phyloP scores from a whole-genome alignment of 805 yeast species.

The Metschnikowia peoriensis region DNA sequence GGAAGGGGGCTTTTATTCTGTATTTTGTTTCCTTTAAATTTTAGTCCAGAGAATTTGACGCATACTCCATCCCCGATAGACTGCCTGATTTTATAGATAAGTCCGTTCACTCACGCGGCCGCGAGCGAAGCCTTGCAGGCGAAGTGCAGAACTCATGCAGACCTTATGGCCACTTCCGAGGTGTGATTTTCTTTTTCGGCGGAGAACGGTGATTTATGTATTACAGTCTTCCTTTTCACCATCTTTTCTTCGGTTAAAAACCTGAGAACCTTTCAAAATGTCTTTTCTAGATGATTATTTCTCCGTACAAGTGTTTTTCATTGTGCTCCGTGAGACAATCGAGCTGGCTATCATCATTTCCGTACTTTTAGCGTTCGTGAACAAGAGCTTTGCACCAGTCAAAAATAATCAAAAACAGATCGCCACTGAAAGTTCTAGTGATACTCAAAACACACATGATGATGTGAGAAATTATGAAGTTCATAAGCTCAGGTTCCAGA shows the following conservation, averaged over 20 bases:
- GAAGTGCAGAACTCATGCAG: not conserved
- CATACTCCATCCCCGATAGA: too few relatives aligned
- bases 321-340: slow-evolving; percentile 20
- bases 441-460: not conserved
- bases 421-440: not conserved
- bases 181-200: not conserved
- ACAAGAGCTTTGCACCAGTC: slow-evolving; percentile 9
- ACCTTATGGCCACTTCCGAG: not conserved
- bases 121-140: not conserved
- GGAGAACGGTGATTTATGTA: not conserved
- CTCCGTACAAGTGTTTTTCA: slow-evolving; percentile 21
- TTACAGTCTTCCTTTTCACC: not conserved
- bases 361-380: slow-evolving; percentile 21
- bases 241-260: not conserved
- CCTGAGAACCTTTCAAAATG: slow-evolving; percentile 6
- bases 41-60: too few relatives aligned
- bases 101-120: not conserved
- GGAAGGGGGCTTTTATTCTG: too few relatives aligned
- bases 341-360: slow-evolving; percentile 23
- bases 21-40: too few relatives aligned
- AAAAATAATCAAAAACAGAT: not conserved
- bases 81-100: not conserved
- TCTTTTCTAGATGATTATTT: slow-evolving; percentile 16
- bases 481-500: slow-evolving; percentile 30
- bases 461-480: slow-evolving; percentile 15